Evolutionary conservation across 495 filamentous ascomycete genomes (phyloP), one percentile per base, ranked within the genome.

Genomic region (Hypoxylon crocopeplum): DNA sequence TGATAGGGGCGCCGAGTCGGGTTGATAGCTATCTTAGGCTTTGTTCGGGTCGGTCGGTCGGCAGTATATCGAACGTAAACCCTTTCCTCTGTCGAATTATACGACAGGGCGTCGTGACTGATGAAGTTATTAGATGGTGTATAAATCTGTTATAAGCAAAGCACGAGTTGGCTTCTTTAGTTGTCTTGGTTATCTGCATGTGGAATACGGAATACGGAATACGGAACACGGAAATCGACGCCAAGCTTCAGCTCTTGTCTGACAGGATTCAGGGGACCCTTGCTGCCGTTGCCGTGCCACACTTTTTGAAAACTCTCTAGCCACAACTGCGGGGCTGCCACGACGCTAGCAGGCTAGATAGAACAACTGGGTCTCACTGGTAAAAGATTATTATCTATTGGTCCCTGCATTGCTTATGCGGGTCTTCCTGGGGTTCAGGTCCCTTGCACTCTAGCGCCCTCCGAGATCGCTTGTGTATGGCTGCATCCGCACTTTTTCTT

Each of bases 401-500:
- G n/a, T n/a, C n/a, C n/a, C n/a, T n/a, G n/a, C n/a, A n/a, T 24
- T 27, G 34, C 4, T 37, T 37, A 5, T 3, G 2, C 12, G 16
- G 12, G 22, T 1, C 41, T 27, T 15, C 8, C 21, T 27, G 19
- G 22, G 41, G 15, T 32, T 15, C 13, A 25, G 41, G 41, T 16
- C 7, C 11, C 21, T n/a, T 25, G 8, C 13, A 24, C 6, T 1
- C 11, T 19, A 2, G 21, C 39, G 20, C 39, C 39, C 52, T 56
- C 52, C 52, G 52, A 56, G 36, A 56, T 56, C 52, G 52, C 52
- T 56, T 25, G 34, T 15, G 2, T 10, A 44, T 44, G 32, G 7
- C 19, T 39, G 25, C 25, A 48, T 48, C 41, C 55, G 38, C 55
- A 58, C 55, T 41, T 62, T 56, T 62, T 49, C 46, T 39, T 56